Evolutionary conservation across 2,329 filamentous ascomycete species (phyloP).

Genomic region (Graphilbum ipis-grandicollis): DNA sequence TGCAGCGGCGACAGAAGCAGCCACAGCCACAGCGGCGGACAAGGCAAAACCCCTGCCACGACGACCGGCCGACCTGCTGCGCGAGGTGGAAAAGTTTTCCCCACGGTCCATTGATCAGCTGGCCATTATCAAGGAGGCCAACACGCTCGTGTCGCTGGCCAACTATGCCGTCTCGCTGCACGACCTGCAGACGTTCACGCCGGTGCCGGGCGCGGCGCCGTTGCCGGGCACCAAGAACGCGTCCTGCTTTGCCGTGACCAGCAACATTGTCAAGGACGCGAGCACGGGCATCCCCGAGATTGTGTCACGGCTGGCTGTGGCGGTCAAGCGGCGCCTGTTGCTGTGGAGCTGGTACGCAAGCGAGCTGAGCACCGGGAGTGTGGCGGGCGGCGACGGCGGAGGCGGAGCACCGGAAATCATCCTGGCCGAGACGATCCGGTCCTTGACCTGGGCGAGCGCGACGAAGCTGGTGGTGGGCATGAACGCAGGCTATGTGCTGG

Average conservation of each 20-base stretch:
- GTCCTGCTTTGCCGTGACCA: slow-evolving; percentile 78
- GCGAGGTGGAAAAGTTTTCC: slow-evolving; percentile 90
- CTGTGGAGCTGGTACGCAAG: slow-evolving; percentile 95
- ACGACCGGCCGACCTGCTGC: slow-evolving; percentile 61
- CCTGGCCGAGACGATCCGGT: slow-evolving; percentile 69
- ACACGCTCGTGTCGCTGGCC: slow-evolving; percentile 76
- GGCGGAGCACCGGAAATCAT: slow-evolving; percentile 46
- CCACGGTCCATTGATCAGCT: slow-evolving; percentile 81
- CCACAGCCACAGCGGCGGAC: slow-evolving; percentile 10
- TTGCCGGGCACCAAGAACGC: slow-evolving; percentile 76
- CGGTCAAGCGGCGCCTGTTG: slow-evolving; percentile 76
- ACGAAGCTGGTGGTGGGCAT: slow-evolving; percentile 79
- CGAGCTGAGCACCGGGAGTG: slow-evolving; percentile 41
- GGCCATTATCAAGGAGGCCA: slow-evolving; percentile 88
- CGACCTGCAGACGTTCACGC: slow-evolving; percentile 69
- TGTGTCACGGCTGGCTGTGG: slow-evolving; percentile 78
- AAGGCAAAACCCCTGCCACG: too few species aligned
- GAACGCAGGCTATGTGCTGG: slow-evolving; percentile 78
- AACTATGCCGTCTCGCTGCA: slow-evolving; percentile 81
- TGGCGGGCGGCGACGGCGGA: neutral
- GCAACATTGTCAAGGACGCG: slow-evolving; percentile 83
- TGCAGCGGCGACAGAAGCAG: slow-evolving; percentile 1
- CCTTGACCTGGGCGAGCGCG: slow-evolving; percentile 78
- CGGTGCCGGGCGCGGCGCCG: slow-evolving; percentile 46
- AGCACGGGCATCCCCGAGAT: slow-evolving; percentile 82